Evolutionary conservation across 176 grass and related monocot genomes (phyloP).

Genomic region (Ananas comosus): DNA sequence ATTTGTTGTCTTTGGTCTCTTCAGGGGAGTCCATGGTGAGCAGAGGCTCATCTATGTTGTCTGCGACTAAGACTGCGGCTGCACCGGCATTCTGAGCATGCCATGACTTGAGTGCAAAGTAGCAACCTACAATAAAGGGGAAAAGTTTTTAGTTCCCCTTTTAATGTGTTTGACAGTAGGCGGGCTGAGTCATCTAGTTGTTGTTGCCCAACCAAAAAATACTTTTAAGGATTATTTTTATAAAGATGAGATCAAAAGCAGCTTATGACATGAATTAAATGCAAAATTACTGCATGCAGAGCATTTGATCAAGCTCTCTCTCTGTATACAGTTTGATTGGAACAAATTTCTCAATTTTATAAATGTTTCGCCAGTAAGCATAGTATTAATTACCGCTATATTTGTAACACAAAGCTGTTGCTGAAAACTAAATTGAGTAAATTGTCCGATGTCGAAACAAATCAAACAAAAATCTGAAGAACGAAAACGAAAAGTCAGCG

Average conservation of each 20-base stretch:
- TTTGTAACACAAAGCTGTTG: too few species aligned
- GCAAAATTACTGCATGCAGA: not conserved
- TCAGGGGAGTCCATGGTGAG: constrained; percentile 81
- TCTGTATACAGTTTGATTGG: too few species aligned
- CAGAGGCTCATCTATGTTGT: constrained; percentile 60
- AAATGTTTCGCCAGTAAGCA: too few species aligned
- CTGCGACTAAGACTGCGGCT: constrained; percentile 71
- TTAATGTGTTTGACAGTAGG: too few species aligned
- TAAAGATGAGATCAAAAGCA: not conserved
- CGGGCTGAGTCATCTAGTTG: not conserved
- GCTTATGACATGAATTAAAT: not conserved
- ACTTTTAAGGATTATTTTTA: not conserved
- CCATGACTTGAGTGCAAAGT: constrained; percentile 94
- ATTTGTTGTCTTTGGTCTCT: constrained; percentile 39
- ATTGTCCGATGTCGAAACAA: not conserved
- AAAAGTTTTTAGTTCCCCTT: not conserved
- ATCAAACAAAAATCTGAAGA: not conserved
- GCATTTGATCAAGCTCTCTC: not conserved
- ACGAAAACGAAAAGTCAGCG: not conserved
- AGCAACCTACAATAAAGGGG: constrained; percentile 48
- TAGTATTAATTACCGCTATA: too few species aligned
- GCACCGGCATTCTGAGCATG: constrained; percentile 70
- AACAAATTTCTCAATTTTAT: too few species aligned
- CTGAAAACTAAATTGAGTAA: too few species aligned
- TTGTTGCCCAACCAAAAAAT: not conserved